Evolutionary conservation across 305 asterid species (phyloP).

Genomic region (Lippia alba): DNA sequence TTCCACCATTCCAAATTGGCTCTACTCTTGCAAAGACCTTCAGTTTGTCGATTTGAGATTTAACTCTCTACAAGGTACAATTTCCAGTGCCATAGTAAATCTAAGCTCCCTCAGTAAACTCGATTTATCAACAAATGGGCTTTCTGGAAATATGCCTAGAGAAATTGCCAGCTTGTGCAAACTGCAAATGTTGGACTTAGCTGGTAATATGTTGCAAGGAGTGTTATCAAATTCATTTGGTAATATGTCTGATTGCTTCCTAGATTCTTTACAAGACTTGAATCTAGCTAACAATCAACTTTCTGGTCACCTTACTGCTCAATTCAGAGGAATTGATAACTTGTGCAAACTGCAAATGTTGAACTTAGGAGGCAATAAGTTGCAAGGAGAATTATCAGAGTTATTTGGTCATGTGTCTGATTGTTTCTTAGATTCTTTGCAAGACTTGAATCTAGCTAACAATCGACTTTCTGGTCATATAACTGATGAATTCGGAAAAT

Average conservation of each 20-base stretch:
- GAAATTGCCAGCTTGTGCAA: too few species aligned
- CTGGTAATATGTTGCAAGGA: constrained; percentile 12
- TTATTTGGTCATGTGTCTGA: constrained; percentile 17
- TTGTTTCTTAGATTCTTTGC: constrained; percentile 21
- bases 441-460: neutral
- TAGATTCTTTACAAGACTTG: neutral
- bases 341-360: too few species aligned
- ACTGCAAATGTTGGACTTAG: too few species aligned
- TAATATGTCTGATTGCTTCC: constrained; percentile 23
- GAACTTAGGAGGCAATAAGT: neutral
- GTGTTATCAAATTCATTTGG: constrained; percentile 13
- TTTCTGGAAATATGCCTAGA: too few species aligned
- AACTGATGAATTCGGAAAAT: constrained; percentile 12
- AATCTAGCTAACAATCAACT: neutral
- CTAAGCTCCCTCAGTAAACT: too few species aligned
- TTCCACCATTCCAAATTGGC: too few species aligned
- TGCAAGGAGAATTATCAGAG: constrained; percentile 21
- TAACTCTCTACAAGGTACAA: too few species aligned
- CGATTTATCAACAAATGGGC: too few species aligned
- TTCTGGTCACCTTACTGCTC: constrained; percentile 21
- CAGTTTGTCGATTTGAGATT: too few species aligned
- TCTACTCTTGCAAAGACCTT: too few species aligned
- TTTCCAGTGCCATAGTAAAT: too few species aligned
- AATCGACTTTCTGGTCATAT: constrained; percentile 30
- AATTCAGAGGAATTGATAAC: constrained; percentile 6